Conservation (phyloP, 176 grass and related monocot genomes). For the Puya raimondii region DNA sequence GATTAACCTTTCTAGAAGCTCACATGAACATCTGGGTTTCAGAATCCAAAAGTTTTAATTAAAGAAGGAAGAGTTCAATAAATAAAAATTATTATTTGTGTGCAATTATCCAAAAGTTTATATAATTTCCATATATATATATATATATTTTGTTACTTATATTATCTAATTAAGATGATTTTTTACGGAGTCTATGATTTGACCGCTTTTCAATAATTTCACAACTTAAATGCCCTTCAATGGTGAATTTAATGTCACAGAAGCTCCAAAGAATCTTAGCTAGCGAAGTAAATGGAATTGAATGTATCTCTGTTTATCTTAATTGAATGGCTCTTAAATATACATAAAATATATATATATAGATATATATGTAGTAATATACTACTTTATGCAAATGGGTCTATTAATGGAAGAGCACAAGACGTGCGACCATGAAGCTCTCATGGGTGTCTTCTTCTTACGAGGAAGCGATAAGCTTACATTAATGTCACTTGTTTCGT, state of each 20-base stretch:
- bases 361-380: no score
- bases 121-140: no score
- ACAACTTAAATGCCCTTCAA: conserved; percentile 66
- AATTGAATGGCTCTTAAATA: conserved; percentile 13
- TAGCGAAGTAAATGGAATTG: conserved; percentile 54
- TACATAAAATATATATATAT: not conserved
- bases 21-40: no score
- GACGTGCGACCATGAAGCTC: not conserved
- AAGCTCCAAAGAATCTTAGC: conserved; percentile 44
- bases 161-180: not conserved
- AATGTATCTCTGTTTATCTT: conserved; percentile 37
- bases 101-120: no score
- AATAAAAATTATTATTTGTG: no score
- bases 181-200: conserved; percentile 26
- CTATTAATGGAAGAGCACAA: not conserved
- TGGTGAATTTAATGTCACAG: conserved; percentile 55
- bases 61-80: no score
- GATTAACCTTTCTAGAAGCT: no score
- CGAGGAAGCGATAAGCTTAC: conserved; percentile 45
- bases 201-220: conserved; percentile 35
- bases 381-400: conserved; percentile 1
- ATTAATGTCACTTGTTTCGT: conserved; percentile 62
- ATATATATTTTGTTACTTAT: no score
- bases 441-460: conserved; percentile 34
- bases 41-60: no score